Evolutionary conservation across 768 basidiomycete genomes (phyloP).

Genomic region (Boletus rufocinnamomeus): DNA sequence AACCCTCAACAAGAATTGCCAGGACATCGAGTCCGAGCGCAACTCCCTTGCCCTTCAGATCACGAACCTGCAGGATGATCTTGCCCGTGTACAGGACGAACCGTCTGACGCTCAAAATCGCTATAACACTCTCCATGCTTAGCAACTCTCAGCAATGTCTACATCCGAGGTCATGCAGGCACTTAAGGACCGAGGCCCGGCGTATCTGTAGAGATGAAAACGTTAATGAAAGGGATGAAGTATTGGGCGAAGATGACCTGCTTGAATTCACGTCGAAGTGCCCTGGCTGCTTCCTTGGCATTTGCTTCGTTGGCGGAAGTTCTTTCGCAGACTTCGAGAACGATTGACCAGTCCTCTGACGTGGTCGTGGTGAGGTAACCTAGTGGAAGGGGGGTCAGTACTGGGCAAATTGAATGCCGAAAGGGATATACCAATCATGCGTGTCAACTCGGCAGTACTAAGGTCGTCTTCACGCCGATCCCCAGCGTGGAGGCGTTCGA

Average conservation of each 20-base stretch:
- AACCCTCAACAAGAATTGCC: constrained; percentile 48
- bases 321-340: constrained; percentile 84
- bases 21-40: constrained; percentile 64
- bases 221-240: constrained; percentile 10
- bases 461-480: constrained; percentile 46
- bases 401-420: not conserved
- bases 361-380: constrained; percentile 76
- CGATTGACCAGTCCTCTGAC: constrained; percentile 80
- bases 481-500: constrained; percentile 34
- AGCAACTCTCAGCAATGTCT: constrained; percentile 67
- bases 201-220: constrained; percentile 49
- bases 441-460: constrained; percentile 54
- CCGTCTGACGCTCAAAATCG: constrained; percentile 58
- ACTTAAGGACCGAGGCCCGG: constrained; percentile 67
- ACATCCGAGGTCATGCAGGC: constrained; percentile 53
- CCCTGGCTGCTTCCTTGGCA: constrained; percentile 83
- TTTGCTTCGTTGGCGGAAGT: constrained; percentile 69
- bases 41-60: constrained; percentile 66
- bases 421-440: constrained; percentile 62
- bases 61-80: constrained; percentile 61
- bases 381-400: constrained; percentile 27
- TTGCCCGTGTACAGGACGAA: constrained; percentile 53
- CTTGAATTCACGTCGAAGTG: constrained; percentile 86
- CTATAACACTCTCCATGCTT: constrained; percentile 61
- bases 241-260: constrained; percentile 33